Evolutionary conservation across 2,329 filamentous ascomycete species (phyloP).

Genomic region (Hymenoscyphus albidus): DNA sequence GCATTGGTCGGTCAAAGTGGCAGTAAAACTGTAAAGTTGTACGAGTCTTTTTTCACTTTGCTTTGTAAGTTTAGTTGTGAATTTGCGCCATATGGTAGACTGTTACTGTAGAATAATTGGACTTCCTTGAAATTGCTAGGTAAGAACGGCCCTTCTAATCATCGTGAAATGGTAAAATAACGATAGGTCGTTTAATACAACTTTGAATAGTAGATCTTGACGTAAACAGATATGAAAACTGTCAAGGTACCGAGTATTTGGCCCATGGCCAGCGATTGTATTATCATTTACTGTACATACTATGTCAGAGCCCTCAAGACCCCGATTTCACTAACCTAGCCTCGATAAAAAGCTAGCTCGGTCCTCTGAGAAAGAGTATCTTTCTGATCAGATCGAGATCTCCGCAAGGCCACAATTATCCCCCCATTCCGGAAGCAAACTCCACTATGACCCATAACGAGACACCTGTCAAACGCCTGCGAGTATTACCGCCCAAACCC

Average conservation of each 20-base stretch:
- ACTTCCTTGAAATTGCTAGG: too few relatives aligned
- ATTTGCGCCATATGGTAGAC: too few relatives aligned
- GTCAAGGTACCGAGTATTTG: neutral
- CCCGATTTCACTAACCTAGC: neutral
- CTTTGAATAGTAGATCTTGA: neutral
- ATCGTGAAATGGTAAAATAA: too few relatives aligned
- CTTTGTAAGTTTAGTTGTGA: too few relatives aligned
- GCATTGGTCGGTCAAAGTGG: neutral
- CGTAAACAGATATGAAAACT: neutral
- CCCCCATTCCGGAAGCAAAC: neutral
- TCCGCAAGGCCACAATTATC: neutral
- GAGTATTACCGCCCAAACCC: neutral
- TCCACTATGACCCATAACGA: neutral
- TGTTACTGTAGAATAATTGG: too few relatives aligned
- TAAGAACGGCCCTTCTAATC: too few relatives aligned
- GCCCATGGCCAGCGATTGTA: neutral
- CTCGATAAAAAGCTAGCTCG: neutral
- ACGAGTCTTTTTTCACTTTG: too few relatives aligned
- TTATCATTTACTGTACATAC: slow-evolving; percentile 2
- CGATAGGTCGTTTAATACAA: too few relatives aligned
- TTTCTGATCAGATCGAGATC: neutral
- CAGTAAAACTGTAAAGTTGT: too few relatives aligned
- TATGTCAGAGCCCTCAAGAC: neutral
- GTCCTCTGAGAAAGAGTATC: neutral
- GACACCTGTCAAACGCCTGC: neutral